Base-by-base conservation (phyloP, 305 asterid genomes). In the Lippia alba region DNA sequence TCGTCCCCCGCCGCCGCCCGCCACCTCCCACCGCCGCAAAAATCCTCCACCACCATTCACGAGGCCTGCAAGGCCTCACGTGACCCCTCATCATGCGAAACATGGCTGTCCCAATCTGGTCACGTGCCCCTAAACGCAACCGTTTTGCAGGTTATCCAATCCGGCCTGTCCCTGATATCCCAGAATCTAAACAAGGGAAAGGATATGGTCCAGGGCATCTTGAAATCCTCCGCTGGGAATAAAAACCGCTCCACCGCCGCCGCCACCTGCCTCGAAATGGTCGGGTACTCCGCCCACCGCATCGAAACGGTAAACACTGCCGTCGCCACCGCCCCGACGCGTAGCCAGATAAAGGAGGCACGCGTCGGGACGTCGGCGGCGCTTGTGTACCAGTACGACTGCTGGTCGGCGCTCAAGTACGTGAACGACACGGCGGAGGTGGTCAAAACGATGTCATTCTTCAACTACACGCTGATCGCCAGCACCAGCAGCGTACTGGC, bases 351-450 rank as follows among this genome's bases (percentile, higher is more conserved):
- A 41, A 86, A 87, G 85, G 95, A 90, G 67, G 83, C 85, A 0
- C 96, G 95, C 16, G 87, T 92, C 6, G 84, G 95, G 95, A 71
- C 75, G 84, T 80, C 90, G 67, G 89, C 91, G 12, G 80, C 84
- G 16, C 2, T 88, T 67, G 83, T 61, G 15, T 80, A 84, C 78
- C 86, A 88, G 71, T 86, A 80, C 61, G 87, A 80, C 74, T 80
- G 89, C 77, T 83, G 89, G 75, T 80, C 91, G 7, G 85, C 75
- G 34, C 79, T 87, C 66, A 84, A 83, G 74, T 80, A 76, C 72
- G 95, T 82, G 14, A 90, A 90, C 75, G 92, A 76, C 67, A 81
- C 94, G 18, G 41, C 76, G 5, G 65, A 48, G 14, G 94, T 89
- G 5, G 79, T 34, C 6, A 32, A 71, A 18, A 75, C 90, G 41